Evolutionary conservation across 768 basidiomycete genomes (phyloP).

Genomic region (Amyloporia xantha): DNA sequence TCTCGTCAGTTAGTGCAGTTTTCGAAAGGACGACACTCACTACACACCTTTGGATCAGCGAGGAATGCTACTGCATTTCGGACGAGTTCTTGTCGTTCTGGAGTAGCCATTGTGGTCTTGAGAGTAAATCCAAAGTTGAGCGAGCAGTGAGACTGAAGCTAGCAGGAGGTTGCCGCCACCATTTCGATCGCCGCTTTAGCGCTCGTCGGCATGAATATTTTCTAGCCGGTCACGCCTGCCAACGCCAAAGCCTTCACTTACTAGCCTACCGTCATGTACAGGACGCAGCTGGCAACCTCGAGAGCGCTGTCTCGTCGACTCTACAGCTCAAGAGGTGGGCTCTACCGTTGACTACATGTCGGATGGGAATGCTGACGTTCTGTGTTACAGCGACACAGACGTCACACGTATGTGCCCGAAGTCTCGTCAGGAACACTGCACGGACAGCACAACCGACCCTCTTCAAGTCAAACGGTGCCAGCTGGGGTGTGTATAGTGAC

Average conservation of each 20-base stretch:
- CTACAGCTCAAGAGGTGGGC: constrained; percentile 39
- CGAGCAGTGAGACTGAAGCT: too few relatives aligned
- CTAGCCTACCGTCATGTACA: constrained; percentile 34
- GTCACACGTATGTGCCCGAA: constrained; percentile 20
- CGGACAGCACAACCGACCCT: constrained; percentile 12
- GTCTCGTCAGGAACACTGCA: constrained; percentile 20
- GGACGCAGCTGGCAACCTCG: constrained; percentile 40
- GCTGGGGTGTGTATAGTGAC: constrained; percentile 10
- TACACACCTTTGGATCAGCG: constrained; percentile 68
- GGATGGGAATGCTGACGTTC: constrained; percentile 2
- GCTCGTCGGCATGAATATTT: constrained; percentile 1
- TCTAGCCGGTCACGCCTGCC: constrained; percentile 3
- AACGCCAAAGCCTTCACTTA: constrained; percentile 2
- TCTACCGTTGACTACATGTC: not conserved
- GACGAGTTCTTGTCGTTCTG: constrained; percentile 68
- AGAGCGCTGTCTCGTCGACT: constrained; percentile 44
- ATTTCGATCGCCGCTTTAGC: constrained; percentile 4
- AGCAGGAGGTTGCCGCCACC: not conserved
- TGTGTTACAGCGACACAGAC: constrained; percentile 20
- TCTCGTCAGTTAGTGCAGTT: constrained; percentile 5
- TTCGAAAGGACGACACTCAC: not conserved
- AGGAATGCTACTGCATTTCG: constrained; percentile 82
- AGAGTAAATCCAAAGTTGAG: too few relatives aligned
- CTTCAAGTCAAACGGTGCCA: constrained; percentile 16
- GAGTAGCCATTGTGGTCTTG: constrained; percentile 31